Evolutionary conservation across 73 alveolate genomes (phyloP).

Genomic region (Uronychia binucleata): DNA sequence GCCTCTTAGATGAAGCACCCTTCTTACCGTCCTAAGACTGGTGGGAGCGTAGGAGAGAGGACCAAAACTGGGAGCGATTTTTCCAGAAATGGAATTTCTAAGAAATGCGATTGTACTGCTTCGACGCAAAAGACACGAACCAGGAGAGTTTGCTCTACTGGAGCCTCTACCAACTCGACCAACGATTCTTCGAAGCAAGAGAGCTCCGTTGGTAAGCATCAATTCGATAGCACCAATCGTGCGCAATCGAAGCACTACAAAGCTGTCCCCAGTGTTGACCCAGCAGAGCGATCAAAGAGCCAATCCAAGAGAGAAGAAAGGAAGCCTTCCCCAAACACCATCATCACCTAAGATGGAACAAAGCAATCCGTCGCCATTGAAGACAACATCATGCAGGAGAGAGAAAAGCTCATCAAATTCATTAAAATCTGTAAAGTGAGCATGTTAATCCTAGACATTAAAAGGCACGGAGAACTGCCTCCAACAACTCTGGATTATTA

Average conservation of each 20-base stretch:
- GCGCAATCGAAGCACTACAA: neutral
- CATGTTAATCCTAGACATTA: neutral
- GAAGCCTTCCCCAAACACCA: neutral
- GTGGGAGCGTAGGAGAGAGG: neutral
- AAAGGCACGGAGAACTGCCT: constrained; percentile 29
- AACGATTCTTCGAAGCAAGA: neutral
- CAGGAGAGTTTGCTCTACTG: constrained; percentile 8
- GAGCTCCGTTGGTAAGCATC: neutral
- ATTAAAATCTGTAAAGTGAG: constrained; percentile 14
- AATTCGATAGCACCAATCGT: no score
- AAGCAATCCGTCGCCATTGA: neutral
- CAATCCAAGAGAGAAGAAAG: neutral
- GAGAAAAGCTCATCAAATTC: constrained; percentile 48
- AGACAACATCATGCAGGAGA: constrained; percentile 20
- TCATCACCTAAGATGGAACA: neutral
- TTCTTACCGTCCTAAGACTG: neutral
- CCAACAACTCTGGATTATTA: constrained; percentile 53
- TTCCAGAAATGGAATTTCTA: neutral
- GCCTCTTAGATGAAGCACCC: neutral
- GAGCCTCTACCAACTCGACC: neutral
- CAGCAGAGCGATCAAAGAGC: neutral
- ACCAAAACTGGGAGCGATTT: neutral
- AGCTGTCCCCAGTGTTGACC: neutral
- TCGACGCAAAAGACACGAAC: neutral
- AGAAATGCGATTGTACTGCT: neutral